Evolutionary conservation across 148 eudicot species (phyloP).

Genomic region (Vaccinium darrowii): DNA sequence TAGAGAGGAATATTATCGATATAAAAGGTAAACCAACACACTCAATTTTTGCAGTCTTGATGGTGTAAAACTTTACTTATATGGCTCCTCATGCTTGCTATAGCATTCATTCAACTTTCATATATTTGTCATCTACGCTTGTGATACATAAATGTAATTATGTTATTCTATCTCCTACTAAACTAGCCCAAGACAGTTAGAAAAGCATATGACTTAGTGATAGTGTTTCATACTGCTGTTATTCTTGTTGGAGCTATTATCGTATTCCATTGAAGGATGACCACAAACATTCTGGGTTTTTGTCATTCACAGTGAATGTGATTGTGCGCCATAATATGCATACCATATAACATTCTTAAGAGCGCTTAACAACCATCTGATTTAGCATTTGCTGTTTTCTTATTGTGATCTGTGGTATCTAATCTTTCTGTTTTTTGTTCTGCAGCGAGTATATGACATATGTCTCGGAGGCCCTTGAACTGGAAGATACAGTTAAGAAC

Average conservation of each 20-base stretch:
- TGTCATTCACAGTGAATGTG: neutral
- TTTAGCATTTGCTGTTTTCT: neutral
- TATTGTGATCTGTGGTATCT: neutral
- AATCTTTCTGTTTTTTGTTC: neutral
- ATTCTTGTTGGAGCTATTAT: constrained; percentile 6
- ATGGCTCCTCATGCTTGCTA: constrained; percentile 7
- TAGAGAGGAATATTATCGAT: constrained; percentile 71
- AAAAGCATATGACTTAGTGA: neutral
- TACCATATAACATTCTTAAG: neutral
- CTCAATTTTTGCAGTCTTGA: neutral
- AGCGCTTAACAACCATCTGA: neutral
- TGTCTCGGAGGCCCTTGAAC: constrained; percentile 80
- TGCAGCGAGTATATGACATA: constrained; percentile 77
- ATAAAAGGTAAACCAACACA: constrained; percentile 54
- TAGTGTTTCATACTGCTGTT: neutral
- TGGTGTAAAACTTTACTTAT: neutral
- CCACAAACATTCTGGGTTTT: neutral
- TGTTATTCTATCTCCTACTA: neutral
- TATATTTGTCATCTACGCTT: neutral
- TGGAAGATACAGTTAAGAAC: constrained; percentile 86
- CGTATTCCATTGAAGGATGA: neutral
- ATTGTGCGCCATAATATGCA: neutral
- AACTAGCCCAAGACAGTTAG: neutral
- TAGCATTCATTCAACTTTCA: neutral
- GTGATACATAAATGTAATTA: neutral